phyloP scores from a whole-genome alignment of 495 filamentous ascomycete species.

The Durotheca rogersii region DNA sequence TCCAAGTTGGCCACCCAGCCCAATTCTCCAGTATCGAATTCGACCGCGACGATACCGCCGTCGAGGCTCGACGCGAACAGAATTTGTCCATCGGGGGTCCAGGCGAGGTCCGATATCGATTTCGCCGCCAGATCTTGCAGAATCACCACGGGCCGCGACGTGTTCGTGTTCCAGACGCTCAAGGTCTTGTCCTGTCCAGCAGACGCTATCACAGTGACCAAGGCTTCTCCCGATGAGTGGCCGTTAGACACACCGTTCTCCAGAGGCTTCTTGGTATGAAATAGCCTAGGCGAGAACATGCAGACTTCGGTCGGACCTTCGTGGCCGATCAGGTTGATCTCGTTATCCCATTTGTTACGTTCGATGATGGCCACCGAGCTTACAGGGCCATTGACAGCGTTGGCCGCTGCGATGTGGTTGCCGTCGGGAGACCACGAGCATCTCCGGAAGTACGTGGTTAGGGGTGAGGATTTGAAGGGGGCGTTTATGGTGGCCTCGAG shows the following conservation, averaged over 20 bases:
- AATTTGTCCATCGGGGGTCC: constrained; percentile 88
- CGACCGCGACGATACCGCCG: constrained; percentile 74
- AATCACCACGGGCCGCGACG: constrained; percentile 83
- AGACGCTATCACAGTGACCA: constrained; percentile 95
- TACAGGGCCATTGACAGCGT: constrained; percentile 94
- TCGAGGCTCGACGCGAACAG: constrained; percentile 85
- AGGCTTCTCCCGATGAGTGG: constrained; percentile 35
- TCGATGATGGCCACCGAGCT: constrained; percentile 96
- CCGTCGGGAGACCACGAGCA: constrained; percentile 98
- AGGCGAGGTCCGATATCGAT: constrained; percentile 88
- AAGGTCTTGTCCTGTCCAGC: constrained; percentile 95
- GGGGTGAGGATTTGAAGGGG: constrained; percentile 82
- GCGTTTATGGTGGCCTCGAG: constrained; percentile 81
- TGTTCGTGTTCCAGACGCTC: constrained; percentile 96
- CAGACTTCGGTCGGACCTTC: constrained; percentile 97
- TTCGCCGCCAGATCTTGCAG: constrained; percentile 85
- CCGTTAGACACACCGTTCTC: constrained; percentile 41
- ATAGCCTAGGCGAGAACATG: constrained; percentile 90
- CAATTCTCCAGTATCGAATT: constrained; percentile 50
- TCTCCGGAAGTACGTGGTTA: constrained; percentile 95
- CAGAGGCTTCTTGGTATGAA: constrained; percentile 65
- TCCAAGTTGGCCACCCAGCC: constrained; percentile 61
- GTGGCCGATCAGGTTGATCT: constrained; percentile 96
- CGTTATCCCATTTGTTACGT: constrained; percentile 87
- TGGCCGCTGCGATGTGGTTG: constrained; percentile 93